Evolutionary conservation across 2,329 filamentous ascomycete species (phyloP), one percentile per base, ranked within the genome.

Genomic region (Phialophora expanda): DNA sequence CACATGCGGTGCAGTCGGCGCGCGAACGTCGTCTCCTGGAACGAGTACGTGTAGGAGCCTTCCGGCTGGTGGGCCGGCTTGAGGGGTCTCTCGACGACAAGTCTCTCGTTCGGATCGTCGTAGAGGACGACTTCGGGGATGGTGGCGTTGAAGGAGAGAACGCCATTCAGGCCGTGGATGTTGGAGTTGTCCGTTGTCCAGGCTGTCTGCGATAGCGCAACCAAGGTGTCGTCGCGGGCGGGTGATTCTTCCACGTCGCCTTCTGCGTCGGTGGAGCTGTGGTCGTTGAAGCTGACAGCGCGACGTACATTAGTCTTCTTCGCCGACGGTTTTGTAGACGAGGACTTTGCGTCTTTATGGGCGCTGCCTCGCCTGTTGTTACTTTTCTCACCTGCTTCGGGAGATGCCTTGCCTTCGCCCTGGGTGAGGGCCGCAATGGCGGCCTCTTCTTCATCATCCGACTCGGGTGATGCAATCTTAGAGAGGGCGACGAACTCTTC

Each of bases 1-100:
- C 87, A 83, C 61, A 82, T 82, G 50, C 91, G 86, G 56, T 91
- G 89, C 4, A 96, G 79, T 4, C 89, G 84, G 7, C 90, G 86
- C 11, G 87, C 87, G 71, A 96, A 93, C 0, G 84, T 88, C 1
- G 81, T 79, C 75, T 93, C 90, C 28, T 86, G 81, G 64, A 85
- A 84, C 9, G 86, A 83, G 74, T 89, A 88, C 0, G 86, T 87
- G 24, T 75, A 78, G 0, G 86, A 84, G 0, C 79, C 69, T 51
- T 58, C 38, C 12, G 62, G 22, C 55, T 61, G 55, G 44, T 63
- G 4, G 30, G 57, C 38, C 8, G 68, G 53, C 34, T 56, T 62
- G 32, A 68, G 55, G 77, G 17, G 70, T 68, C 63, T 64, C 59
- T 75, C 65, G 61, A 73, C 66, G 70, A 75, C 17, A 72, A 76